phyloP scores from a whole-genome alignment of 2,329 filamentous ascomycete species.

The Chaetothyriales sp. region DNA sequence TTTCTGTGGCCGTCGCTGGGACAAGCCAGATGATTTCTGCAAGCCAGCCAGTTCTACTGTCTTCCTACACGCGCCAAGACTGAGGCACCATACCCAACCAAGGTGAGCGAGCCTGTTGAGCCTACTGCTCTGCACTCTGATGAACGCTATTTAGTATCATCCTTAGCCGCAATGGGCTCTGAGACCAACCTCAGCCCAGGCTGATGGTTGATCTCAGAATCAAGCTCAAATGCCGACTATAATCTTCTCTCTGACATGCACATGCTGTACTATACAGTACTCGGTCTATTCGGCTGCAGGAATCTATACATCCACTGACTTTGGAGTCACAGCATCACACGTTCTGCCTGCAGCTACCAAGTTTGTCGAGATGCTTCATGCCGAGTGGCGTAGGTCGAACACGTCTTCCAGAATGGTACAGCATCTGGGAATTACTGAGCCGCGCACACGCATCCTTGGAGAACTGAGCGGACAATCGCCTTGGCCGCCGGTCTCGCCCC shows the following conservation, averaged over 20 bases:
- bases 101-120: constrained; percentile 6
- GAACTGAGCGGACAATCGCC: too few relatives aligned
- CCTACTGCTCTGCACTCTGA: constrained; percentile 36
- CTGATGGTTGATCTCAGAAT: constrained; percentile 23
- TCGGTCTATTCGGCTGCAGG: too few relatives aligned
- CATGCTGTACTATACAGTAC: neutral
- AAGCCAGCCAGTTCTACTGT: neutral
- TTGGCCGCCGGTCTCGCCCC: too few relatives aligned
- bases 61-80: neutral
- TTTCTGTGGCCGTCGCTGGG: constrained; percentile 14
- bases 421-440: too few relatives aligned
- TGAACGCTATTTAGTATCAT: constrained; percentile 87
- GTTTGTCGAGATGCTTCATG: neutral
- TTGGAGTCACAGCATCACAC: neutral
- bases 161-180: constrained; percentile 63
- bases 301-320: neutral
- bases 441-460: too few relatives aligned
- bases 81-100: neutral
- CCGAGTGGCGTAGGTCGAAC: too few relatives aligned
- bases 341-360: too few relatives aligned
- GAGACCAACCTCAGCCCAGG: constrained; percentile 13
- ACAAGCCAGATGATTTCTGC: neutral
- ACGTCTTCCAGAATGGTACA: too few relatives aligned
- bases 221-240: constrained; percentile 27
- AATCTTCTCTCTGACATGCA: constrained; percentile 34